Evolutionary conservation across 805 yeast species (phyloP), one percentile per base, ranked within the genome.

Genomic region (Candida arabinofermentans): DNA sequence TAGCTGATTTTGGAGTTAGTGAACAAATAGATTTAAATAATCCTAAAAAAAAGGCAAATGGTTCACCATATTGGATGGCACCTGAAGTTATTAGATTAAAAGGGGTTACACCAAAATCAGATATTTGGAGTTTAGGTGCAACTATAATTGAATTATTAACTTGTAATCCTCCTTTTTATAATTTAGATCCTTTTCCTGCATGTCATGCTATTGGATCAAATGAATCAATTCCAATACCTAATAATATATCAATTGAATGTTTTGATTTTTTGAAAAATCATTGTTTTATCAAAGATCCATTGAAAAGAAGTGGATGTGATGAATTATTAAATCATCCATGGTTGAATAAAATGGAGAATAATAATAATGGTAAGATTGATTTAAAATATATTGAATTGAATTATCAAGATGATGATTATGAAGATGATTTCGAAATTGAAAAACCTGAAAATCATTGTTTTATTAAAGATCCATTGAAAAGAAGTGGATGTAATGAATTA

Each of bases 61-160:
- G 99, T 2, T 88, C 98, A 0, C 95, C 97, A 0, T 86, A 91
- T 58, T 93, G 98, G 98, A 90, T 93, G 96, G 97, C 99, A 0
- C 99, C 99, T 0, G 99, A 93, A 58, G 81, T 95, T 2, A 85
- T 93, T 4, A 70, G 82, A 32, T 81, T 88, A 52, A 86, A 83
- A 54, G 95, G 95, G 3, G 84, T 91, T 2, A 82, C 95, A 8
- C 79, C 91, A 0, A 84, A 95, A 2, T 86, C 96, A 2, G 99
- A 93, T 65, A 77, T 86, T 23, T 86, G 93, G 98, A 86, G 96
- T 7, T 63, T 93, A 22, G 99, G 98, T 3, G 95, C 97, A n/a
- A 91, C 98, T 0, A 76, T 90, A 3, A 77, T 91, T 2, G 99
- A 93, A 60, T 68, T 93, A 32, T 67, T 87, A 39, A 83, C 96